Conservation (phyloP, 1,284 basidiomycete genomes). For the Moesziomyces globuligerus region DNA sequence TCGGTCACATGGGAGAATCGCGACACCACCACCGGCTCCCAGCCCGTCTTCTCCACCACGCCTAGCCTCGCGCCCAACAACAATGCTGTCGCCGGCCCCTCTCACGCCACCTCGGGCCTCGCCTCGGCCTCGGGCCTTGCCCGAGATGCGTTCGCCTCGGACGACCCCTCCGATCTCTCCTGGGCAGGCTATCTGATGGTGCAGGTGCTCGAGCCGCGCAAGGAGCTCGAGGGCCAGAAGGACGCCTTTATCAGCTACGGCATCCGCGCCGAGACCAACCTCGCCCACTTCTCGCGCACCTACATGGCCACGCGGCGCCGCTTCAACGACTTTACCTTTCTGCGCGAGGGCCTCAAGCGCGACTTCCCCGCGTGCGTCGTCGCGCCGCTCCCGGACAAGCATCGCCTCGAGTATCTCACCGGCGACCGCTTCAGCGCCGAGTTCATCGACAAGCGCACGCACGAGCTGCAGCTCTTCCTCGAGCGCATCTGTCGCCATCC, state of each 20-base stretch:
- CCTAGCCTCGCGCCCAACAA: conserved; percentile 16
- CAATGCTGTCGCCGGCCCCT: conserved; percentile 32
- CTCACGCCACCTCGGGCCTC: conserved; percentile 10
- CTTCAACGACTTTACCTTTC: conserved; percentile 96
- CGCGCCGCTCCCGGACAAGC: conserved; percentile 94
- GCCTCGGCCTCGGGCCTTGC: conserved; percentile 14
- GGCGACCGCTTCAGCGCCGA: conserved; percentile 96
- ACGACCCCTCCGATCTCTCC: conserved; percentile 26
- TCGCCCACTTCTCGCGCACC: conserved; percentile 75
- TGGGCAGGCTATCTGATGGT: conserved; percentile 70
- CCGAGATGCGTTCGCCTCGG: conserved; percentile 20
- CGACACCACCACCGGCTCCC: conserved; percentile 27
- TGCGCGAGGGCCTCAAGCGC: conserved; percentile 85
- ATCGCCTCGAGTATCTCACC: conserved; percentile 89
- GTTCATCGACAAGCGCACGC: conserved; percentile 89
- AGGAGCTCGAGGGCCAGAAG: conserved; percentile 88
- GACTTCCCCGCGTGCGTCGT: conserved; percentile 97
- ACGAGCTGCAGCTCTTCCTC: conserved; percentile 91
- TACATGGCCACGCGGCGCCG: conserved; percentile 80
- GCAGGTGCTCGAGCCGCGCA: conserved; percentile 87
- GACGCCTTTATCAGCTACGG: conserved; percentile 96
- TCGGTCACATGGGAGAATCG: conserved; percentile 61
- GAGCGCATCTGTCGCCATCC: conserved; percentile 91
- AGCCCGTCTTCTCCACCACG: conserved; percentile 30
- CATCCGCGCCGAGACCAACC: conserved; percentile 86